Conservation (phyloP, 108 stramenopile species). For the Pseudonitzschia delicatissima region DNA sequence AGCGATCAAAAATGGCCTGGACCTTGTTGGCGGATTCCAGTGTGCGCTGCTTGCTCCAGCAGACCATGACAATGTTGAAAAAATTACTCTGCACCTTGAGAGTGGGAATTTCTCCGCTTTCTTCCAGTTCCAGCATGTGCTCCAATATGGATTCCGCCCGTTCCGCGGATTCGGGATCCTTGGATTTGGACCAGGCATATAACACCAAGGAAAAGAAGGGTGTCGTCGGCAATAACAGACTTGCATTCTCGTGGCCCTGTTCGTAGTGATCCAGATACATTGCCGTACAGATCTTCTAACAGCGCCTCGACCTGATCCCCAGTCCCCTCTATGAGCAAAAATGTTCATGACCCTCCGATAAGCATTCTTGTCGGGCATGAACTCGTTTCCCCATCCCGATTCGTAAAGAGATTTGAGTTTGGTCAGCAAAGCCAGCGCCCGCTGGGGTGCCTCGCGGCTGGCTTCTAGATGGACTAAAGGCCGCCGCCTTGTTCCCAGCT, state of each 20-base stretch:
- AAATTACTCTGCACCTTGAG: conserved; percentile 17
- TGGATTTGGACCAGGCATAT: conserved; percentile 42
- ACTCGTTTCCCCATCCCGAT: conserved; percentile 27
- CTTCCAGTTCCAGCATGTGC: conserved; percentile 31
- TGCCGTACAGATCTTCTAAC: conserved; percentile 32
- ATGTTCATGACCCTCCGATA: conserved; percentile 33
- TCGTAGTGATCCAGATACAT: conserved; percentile 27
- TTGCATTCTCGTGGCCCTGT: background rate
- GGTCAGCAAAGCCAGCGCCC: conserved; percentile 23
- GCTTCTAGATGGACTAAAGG: conserved; percentile 5
- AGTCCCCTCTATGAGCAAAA: conserved; percentile 31
- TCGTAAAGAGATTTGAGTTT: conserved; percentile 24
- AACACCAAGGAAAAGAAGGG: conserved; percentile 33
- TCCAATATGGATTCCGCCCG: conserved; percentile 24
- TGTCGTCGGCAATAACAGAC: conserved; percentile 13
- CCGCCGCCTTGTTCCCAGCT: conserved; percentile 24
- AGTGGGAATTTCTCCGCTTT: conserved; percentile 16
- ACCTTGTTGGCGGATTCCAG: conserved; percentile 23
- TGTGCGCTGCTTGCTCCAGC: conserved; percentile 22
- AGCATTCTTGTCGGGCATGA: conserved; percentile 25
- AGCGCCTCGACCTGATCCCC: conserved; percentile 35
- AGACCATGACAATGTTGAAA: conserved; percentile 41
- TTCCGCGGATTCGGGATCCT: conserved; percentile 32
- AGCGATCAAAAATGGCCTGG: conserved; percentile 25
- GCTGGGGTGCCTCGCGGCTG: conserved; percentile 26